phyloP scores from a whole-genome alignment of 148 eudicot species.

The Rhododendron ferrugineum region DNA sequence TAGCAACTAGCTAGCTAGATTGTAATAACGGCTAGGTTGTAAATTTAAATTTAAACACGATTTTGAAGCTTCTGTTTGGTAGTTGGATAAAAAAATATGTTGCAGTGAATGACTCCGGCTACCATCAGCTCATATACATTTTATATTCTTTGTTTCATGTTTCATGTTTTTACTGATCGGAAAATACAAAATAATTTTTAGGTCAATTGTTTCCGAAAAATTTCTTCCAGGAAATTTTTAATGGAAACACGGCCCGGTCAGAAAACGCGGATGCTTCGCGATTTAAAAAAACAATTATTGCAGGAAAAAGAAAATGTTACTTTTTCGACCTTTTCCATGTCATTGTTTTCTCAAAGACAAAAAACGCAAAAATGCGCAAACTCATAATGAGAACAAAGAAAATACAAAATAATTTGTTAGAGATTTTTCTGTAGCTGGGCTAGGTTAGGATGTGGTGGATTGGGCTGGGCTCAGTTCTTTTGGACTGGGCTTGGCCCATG shows the following conservation, averaged over 20 bases:
- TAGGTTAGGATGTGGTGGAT: no score
- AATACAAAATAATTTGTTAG: background rate
- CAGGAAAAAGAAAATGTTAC: no score
- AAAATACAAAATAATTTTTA: background rate
- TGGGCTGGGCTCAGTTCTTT: no score
- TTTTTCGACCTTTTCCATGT: background rate
- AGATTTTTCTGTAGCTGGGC: no score
- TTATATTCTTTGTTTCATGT: background rate
- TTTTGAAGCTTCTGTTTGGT: conserved; percentile 35
- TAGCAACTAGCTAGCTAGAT: conserved; percentile 3
- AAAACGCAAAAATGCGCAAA: background rate
- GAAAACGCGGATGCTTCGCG: no score
- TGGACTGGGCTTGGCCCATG: no score
- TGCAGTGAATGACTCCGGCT: conserved; percentile 40
- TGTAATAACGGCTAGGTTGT: no score
- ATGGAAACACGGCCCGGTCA: no score
- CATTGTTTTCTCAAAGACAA: background rate
- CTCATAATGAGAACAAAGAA: background rate
- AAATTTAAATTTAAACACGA: conserved; percentile 4
- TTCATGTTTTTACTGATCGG: no score
- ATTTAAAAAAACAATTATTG: no score
- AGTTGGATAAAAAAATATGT: conserved; percentile 41
- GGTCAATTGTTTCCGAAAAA: background rate
- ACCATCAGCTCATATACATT: conserved; percentile 36
- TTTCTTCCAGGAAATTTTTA: no score